Evolutionary conservation across 2,329 filamentous ascomycete species (phyloP), one percentile per base, ranked within the genome.

Genomic region (Aaosphaeria arxii): DNA sequence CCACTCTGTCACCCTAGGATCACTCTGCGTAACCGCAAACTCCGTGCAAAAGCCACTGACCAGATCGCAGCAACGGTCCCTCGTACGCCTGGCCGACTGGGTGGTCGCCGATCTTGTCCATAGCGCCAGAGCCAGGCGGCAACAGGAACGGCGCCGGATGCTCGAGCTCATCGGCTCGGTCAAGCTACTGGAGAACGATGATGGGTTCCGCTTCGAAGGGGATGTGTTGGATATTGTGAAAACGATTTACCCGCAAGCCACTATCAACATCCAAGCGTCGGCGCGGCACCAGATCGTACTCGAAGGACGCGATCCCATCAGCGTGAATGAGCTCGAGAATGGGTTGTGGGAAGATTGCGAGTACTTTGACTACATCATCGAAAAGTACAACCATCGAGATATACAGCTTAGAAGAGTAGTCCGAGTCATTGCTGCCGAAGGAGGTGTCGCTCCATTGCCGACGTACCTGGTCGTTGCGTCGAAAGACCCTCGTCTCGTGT

Each of bases 401-500:
- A 9, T 36, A n/a, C 9, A 36, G n/a, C n/a, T n/a, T 9, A n/a
- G 7, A 9, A 9, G n/a, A 36, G n/a, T n/a, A 36, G 33, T 36
- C 9, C 33, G 33, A 9, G 33, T n/a, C 7, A 36, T 36, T 36
- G 33, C n/a, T 36, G 33, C 33, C 7, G 7, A 9, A 9, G n/a
- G 33, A 9, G 33, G 33, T 9, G 33, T 9, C 9, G 33, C 33
- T 9, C 17, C 17, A 2, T 3, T 24, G 17, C 17, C 17, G 17
- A 24, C 17, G 17, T 24, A 24, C 17, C 33, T 36, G 9, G 33
- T 36, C 7, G 33, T 36, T 9, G 9, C n/a, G 2, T 73, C 70
- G 1, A 71, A 63, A 1, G 68, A 77, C 2, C 66, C 77, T 7
- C 69, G 71, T 30, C 53, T 62, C 1, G 69, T 78, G 4, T 76